Base-by-base conservation (phyloP, 495 filamentous ascomycete species). In the Podospora australis region DNA sequence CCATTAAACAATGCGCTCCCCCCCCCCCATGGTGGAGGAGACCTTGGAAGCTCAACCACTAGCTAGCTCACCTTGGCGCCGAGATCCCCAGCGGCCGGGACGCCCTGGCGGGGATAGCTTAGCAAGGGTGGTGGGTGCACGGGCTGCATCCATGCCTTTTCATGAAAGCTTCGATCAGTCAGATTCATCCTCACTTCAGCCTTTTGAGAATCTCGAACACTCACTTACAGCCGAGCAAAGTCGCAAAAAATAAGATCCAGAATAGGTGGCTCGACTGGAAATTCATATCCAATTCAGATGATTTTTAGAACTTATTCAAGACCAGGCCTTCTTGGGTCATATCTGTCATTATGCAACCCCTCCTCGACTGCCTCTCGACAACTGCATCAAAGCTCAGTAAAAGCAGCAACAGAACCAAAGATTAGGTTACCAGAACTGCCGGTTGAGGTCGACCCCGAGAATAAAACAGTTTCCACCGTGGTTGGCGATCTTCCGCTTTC, bases 401-500 rank as follows among this genome's bases (percentile, higher is more conserved):
- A 14, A 24, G n/a, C 13, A 24, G 23, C 40, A 43, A 13, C 25
- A 28, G 40, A 43, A 14, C 28, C 40, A 43, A 43, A 43, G 22
- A 24, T 23, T 2, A 21, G 6, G 22, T 16, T 23, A 3, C 8
- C 4, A 25, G 20, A 28, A 25, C n/a, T 5, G 39, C 19, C 8
- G 3, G 16, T 66, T 11, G 41, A 61, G 17, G 44, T 74, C 35
- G 53, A 69, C 42, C 26, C 52, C 1, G 47, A 55, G 3, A 62
- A 32, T 6, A 69, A 68, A 50, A 68, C 64, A 10, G 54, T 75
- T 44, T 50, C 40, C 21, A 75, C 72, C 0, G 56, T 55, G 1
- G 54, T 60, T 9, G 71, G 71, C 13, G 36, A 59, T 1, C 53
- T 75, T 13, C 75, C 75, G 10, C 21, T 76, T 6, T 79, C 76